These are phyloP conservation scores for Ensete ventricosum DNA, from an alignment of 176 grass and related monocot species.

Conservation along the genomic window DNA sequence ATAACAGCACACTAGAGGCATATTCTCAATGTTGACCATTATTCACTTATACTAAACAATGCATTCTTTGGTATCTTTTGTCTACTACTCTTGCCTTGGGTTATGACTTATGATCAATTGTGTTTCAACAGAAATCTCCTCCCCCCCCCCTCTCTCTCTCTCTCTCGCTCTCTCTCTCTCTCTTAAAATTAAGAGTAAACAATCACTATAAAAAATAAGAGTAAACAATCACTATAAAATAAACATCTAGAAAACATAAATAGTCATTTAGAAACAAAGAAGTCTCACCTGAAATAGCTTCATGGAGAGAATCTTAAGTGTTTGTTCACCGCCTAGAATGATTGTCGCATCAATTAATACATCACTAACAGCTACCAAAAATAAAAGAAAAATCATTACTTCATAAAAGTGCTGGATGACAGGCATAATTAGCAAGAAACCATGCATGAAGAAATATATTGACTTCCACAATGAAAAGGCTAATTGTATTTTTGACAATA, in stretches of 20 bases:
- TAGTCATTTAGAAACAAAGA: neutral
- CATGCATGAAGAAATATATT: conserved; percentile 2
- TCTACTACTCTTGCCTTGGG: no score
- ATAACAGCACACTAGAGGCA: no score
- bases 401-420: neutral
- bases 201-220: no score
- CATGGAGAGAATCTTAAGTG: conserved; percentile 78
- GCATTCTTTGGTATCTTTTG: no score
- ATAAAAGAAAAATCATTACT: conserved; percentile 5
- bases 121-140: no score
- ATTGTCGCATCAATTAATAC: conserved; percentile 86
- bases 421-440: neutral
- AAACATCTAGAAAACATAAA: neutral
- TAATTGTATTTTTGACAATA: neutral
- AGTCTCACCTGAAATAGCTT: conserved; percentile 73
- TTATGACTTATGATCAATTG: no score
- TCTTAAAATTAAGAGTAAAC: no score
- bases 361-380: conserved; percentile 66
- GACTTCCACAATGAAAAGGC: neutral
- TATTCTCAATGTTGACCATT: no score
- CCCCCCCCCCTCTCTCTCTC: no score
- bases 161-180: no score
- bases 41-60: no score
- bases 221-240: neutral
- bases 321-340: conserved; percentile 68